Conservation (phyloP, 2,329 filamentous ascomycete genomes). For the Lecanicillium sp. region DNA sequence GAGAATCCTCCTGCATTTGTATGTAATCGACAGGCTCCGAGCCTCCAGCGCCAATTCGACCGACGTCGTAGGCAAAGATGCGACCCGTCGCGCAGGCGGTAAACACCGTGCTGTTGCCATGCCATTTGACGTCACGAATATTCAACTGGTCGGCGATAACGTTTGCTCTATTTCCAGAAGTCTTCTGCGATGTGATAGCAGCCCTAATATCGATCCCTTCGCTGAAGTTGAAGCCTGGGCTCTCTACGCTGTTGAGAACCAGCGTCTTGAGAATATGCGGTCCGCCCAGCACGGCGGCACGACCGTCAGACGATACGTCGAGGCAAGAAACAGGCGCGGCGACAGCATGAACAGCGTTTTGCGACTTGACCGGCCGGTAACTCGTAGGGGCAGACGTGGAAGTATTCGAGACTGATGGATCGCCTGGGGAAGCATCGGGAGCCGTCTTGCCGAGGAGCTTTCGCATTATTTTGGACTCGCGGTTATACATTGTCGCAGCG, state of each 20-base stretch:
- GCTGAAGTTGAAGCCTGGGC: slow-evolving; percentile 24
- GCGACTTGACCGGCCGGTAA: slow-evolving; percentile 45
- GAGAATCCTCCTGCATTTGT: slow-evolving; percentile 51
- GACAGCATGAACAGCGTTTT: slow-evolving; percentile 44
- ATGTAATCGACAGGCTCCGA: slow-evolving; percentile 44
- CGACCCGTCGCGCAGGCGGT: slow-evolving; percentile 57
- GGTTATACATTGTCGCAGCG: slow-evolving; percentile 38
- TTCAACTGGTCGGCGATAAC: slow-evolving; percentile 48
- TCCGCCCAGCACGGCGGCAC: slow-evolving; percentile 48
- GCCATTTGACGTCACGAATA: slow-evolving; percentile 55
- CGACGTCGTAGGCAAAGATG: slow-evolving; percentile 56
- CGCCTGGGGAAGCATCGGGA: slow-evolving; percentile 36
- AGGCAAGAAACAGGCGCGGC: slow-evolving; percentile 47
- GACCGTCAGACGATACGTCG: slow-evolving; percentile 49
- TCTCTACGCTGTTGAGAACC: slow-evolving; percentile 37
- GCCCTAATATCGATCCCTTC: slow-evolving; percentile 52
- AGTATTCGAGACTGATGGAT: slow-evolving; percentile 38
- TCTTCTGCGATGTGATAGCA: slow-evolving; percentile 42
- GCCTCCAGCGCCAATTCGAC: slow-evolving; percentile 35
- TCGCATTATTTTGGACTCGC: slow-evolving; percentile 49
- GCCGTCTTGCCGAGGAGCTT: slow-evolving; percentile 49
- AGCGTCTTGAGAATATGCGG: slow-evolving; percentile 53
- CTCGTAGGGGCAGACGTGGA: slow-evolving; percentile 26
- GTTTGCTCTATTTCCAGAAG: slow-evolving; percentile 31
- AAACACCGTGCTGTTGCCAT: slow-evolving; percentile 45